phyloP scores from a whole-genome alignment of 768 basidiomycete species.

The Clitopilus hobsonii region DNA sequence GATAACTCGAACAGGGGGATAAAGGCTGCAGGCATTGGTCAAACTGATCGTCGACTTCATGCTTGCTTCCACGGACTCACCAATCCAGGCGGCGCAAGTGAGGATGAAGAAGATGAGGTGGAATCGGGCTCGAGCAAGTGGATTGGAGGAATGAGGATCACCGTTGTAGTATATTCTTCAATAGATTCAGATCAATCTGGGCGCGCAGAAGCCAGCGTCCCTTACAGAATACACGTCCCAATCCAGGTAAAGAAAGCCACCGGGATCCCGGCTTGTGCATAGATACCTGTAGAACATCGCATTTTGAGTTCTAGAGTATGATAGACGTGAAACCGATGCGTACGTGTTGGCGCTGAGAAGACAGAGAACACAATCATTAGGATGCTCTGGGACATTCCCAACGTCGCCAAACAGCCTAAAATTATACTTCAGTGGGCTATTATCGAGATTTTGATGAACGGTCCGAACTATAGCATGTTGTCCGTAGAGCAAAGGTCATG shows the following conservation, averaged over 20 bases:
- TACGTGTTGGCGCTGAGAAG: not conserved
- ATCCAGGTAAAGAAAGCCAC: not conserved
- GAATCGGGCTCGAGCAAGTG: not conserved
- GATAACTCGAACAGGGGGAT: not conserved
- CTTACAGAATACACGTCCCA: not conserved
- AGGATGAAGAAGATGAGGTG: not conserved
- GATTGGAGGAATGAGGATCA: not conserved
- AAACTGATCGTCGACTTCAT: not conserved
- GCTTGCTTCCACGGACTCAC: not conserved
- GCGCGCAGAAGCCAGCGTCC: not conserved
- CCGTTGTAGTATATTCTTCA: not conserved
- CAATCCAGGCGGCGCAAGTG: not conserved
- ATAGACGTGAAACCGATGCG: not conserved
- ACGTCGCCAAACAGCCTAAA: not conserved
- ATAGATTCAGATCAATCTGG: not conserved
- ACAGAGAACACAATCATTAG: not conserved
- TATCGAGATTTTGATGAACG: not conserved
- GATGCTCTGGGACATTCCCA: not conserved
- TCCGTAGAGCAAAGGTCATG: not conserved
- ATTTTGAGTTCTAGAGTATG: not conserved
- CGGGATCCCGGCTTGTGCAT: not conserved
- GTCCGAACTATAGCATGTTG: not conserved
- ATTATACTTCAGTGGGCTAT: not conserved
- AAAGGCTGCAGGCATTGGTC: not conserved
- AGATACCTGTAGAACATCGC: not conserved